phyloP scores from a whole-genome alignment of 331 rosid genomes.

The Malus hybrid region DNA sequence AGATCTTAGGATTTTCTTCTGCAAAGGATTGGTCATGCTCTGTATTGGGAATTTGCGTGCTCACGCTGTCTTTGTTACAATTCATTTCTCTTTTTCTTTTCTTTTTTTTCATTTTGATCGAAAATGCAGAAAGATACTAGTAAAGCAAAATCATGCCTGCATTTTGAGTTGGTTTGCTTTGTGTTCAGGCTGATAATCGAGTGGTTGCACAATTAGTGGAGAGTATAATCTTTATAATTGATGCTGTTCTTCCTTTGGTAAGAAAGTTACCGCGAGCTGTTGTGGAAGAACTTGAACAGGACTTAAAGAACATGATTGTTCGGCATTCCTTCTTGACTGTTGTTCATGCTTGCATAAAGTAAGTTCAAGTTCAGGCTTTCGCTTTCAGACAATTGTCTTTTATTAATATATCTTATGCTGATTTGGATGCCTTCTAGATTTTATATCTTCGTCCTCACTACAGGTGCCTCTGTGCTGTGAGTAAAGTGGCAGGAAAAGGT shows the following conservation, averaged over 20 bases:
- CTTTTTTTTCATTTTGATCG: not conserved
- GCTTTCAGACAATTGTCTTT: not conserved
- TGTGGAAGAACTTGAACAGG: constrained; percentile 89
- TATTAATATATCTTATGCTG: not conserved
- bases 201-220: constrained; percentile 70
- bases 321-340: constrained; percentile 91
- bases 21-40: not conserved
- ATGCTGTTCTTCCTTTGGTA: constrained; percentile 79
- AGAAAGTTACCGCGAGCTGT: constrained; percentile 69
- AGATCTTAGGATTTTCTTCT: not conserved
- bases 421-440: not conserved
- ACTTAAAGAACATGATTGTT: constrained; percentile 85
- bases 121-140: not conserved
- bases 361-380: constrained; percentile 17
- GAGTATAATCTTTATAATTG: constrained; percentile 87
- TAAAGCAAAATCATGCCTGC: constrained; percentile 8
- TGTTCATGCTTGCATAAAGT: constrained; percentile 99
- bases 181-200: constrained; percentile 69
- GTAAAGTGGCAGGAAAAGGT: constrained; percentile 79
- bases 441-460: constrained; percentile 5
- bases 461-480: constrained; percentile 89
- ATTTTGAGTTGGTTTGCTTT: constrained; percentile 17
- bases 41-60: not conserved
- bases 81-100: not conserved
- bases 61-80: not conserved